Base-by-base conservation (phyloP, 1,284 basidiomycete genomes). In the Schizophyllum amplum region DNA sequence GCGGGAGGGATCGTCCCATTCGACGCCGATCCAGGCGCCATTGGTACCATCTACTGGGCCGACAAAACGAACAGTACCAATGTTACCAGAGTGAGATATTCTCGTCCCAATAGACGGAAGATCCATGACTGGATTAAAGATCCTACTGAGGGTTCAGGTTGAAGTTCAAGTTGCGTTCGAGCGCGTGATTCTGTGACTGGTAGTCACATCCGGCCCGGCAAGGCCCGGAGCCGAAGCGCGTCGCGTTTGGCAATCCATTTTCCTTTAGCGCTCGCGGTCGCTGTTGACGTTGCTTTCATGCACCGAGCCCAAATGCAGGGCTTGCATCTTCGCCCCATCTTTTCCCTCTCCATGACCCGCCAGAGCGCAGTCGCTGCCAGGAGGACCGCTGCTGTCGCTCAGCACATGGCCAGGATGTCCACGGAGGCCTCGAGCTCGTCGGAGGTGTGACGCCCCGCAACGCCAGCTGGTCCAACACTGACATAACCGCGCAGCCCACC, bases 1-100 rank as follows among this genome's bases (percentile, higher is more conserved):
- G 55, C 91, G 80, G 1, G 68, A 59, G 4, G 86, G 78, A 66
- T 94, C 86, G 66, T 99, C 96, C 92, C 95, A 99, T 73, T 98
- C 95, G 54, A 98, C 81, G 13, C 96, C 96, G 4, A 95, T 79
- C 95, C 96, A 99, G 15, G 72, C 64, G 9, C 89, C 91, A 6
- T 71, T 67, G 0, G 89, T 83, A 20, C 80, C 80, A 15, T 82
- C 73, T 15, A 96, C 84, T 1, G 71, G 62, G 2, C 93, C 93
- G 5, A 80, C 69, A 66, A 83, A 95, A 69, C 74, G 82, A 59
- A 96, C 71, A 0, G 92, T 92, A 3, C 84, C 90, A 52, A 78
- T 63, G 63, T 81, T 67, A 22, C 76, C 80, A 52, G 74, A 69
- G 54, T 77, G 69, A 59, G 63, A 69, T 60, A 89, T 73, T 55